Evolutionary conservation across 169 alveolate species (phyloP).

Genomic region (Cryptosporidium sp.): DNA sequence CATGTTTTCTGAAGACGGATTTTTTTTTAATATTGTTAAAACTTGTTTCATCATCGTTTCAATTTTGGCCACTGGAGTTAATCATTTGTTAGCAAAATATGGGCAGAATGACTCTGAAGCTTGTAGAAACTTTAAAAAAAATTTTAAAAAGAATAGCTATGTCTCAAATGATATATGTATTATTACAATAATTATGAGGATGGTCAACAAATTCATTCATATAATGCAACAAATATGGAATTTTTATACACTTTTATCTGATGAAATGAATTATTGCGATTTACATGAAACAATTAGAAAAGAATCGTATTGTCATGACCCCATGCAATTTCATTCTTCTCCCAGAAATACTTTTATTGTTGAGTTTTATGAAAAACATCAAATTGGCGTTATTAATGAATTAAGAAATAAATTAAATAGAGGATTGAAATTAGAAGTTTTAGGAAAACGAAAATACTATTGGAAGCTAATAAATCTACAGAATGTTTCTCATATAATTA

Average conservation of each 20-base stretch:
- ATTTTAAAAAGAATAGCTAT: not conserved
- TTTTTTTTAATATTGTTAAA: not conserved
- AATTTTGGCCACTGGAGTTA: constrained; percentile 7
- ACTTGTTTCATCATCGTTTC: not conserved
- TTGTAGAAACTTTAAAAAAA: not conserved
- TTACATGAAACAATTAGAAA: not conserved
- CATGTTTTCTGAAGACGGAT: constrained; percentile 27
- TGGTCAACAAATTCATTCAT: not conserved
- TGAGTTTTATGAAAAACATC: constrained; percentile 20
- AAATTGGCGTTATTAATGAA: not conserved
- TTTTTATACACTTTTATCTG: not conserved
- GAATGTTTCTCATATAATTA: constrained; percentile 59
- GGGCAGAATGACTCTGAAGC: not conserved
- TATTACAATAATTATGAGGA: not conserved
- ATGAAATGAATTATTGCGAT: not conserved
- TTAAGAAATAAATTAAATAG: not conserved
- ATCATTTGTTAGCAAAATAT: not conserved
- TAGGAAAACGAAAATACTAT: not conserved
- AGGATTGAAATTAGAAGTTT: not conserved
- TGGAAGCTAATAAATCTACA: constrained; percentile 36
- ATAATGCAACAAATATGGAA: not conserved
- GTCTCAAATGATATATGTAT: not conserved
- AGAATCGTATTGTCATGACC: constrained; percentile 39
- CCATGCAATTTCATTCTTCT: not conserved
- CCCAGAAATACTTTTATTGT: constrained; percentile 25